A percentile compares a stretch with the other conserved stretches of the same genome.
Evolutionary conservation across 208 protist species (phyloP).

Genomic region (Naegleria fowleri): DNA sequence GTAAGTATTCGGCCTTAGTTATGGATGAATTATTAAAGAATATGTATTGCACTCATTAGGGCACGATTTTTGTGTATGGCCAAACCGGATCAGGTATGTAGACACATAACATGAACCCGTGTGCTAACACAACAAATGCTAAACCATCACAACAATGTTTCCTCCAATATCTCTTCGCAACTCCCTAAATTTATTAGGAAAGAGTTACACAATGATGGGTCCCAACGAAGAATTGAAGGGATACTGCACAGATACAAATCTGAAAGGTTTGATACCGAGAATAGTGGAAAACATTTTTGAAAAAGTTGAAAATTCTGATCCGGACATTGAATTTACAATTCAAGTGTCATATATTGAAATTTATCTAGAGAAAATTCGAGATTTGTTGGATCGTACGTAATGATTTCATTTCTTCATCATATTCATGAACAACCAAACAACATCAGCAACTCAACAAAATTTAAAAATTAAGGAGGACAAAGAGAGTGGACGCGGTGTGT

Average conservation of each 20-base stretch:
- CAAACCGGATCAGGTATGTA: constrained; percentile 50
- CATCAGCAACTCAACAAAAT: constrained; percentile 47
- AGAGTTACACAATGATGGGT: constrained; percentile 65
- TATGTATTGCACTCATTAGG: constrained; percentile 4
- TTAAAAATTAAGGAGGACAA: constrained; percentile 59
- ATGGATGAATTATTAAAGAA: background rate
- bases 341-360: constrained; percentile 90
- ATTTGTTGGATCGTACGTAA: constrained; percentile 70
- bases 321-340: constrained; percentile 79
- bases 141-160: background rate
- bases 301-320: constrained; percentile 59
- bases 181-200: constrained; percentile 34
- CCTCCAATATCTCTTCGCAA: background rate
- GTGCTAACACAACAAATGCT: no score
- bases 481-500: constrained; percentile 55
- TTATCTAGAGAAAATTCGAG: constrained; percentile 92
- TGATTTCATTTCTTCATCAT: constrained; percentile 33
- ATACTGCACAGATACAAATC: constrained; percentile 39
- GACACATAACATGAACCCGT: no score
- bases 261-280: constrained; percentile 79
- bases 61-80: constrained; percentile 67
- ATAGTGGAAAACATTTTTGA: constrained; percentile 81
- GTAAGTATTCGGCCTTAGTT: no score
- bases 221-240: constrained; percentile 22
- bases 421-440: constrained; percentile 42